A percentile compares a stretch with the other conserved stretches of the same genome.
phyloP scores from a whole-genome alignment of 306 rosid genomes.

The Herpetospermum pedunculosum region DNA sequence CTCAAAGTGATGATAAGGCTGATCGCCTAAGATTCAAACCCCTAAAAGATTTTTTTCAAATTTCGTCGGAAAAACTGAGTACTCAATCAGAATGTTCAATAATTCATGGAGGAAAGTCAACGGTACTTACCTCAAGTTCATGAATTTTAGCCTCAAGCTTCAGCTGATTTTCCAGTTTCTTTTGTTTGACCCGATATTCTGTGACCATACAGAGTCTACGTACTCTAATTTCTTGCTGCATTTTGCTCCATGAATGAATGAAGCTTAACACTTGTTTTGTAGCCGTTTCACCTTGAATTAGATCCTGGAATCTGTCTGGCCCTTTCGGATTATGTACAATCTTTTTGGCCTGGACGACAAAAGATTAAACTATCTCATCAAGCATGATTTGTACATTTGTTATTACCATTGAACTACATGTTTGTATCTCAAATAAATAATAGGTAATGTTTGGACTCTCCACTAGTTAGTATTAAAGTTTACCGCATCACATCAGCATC shows the following conservation, averaged over 20 bases:
- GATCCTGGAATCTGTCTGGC: constrained; percentile 27
- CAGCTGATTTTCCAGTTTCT: constrained; percentile 47
- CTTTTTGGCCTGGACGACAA: constrained; percentile 43
- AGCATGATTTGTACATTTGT: background rate
- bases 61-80: background rate
- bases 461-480: background rate
- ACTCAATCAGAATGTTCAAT: background rate
- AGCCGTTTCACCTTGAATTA: constrained; percentile 39
- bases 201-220: constrained; percentile 64
- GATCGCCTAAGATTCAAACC: background rate
- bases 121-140: constrained; percentile 47
- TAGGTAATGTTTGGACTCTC: background rate
- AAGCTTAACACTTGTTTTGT: constrained; percentile 39
- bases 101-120: background rate
- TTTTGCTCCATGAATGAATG: constrained; percentile 64
- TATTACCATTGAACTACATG: background rate
- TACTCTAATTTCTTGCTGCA: constrained; percentile 52
- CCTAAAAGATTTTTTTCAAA: background rate
- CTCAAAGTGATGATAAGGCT: background rate
- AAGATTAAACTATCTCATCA: background rate
- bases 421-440: background rate
- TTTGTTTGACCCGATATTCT: constrained; percentile 46
- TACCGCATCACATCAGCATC: background rate
- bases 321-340: constrained; percentile 24
- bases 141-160: constrained; percentile 66